Base-by-base conservation (phyloP, 2,329 filamentous ascomycete genomes). In the Cladosporium sp. region DNA sequence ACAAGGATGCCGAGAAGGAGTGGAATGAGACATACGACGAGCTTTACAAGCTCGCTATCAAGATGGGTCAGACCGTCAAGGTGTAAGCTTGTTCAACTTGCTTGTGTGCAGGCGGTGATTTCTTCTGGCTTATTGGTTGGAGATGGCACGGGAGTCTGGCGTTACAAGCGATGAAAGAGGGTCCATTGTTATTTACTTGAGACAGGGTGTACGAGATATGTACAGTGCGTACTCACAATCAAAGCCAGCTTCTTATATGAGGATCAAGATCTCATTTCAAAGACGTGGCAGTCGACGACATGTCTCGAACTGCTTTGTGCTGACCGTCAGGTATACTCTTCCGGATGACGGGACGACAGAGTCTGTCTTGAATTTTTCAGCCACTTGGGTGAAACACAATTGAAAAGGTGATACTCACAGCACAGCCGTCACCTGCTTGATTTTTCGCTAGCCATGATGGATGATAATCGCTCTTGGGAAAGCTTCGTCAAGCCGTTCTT, bases 1-100 rank as follows among this genome's bases (percentile, higher is more conserved):
- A 77, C 65, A 74, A 72, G 64, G 70, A 74, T 58, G 70, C 67
- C 40, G 70, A 71, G 58, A 71, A 71, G n/a, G 68, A 84, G 62
- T 76, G 77, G 63, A 82, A 82, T 69, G 68, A 82, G 56, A 77
- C 78, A 28, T 70, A 75, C 63, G 81, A 80, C 72, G 79, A 82
- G 58, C 66, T 85, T 61, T 73, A 76, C 57, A 83, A 82, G 72
- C 62, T 82, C 53, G 80, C 80, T 40, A 64, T 75, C 60, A 83
- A 83, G 73, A 78, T 83, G 65, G 71, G 70, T 45, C 75, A 78
- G 69, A 74, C 73, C 56, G 77, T 83, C 53, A 78, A 75, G 69
- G 73, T 83, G 54, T 77, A 58, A 45, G 49, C 31, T 34, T 35
- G 31, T 40, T 35, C 9, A 14, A 43, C 38, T 28, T 43, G 40